phyloP scores from a whole-genome alignment of 2,329 filamentous ascomycete species.

The Ophiosphaerella narmari region DNA sequence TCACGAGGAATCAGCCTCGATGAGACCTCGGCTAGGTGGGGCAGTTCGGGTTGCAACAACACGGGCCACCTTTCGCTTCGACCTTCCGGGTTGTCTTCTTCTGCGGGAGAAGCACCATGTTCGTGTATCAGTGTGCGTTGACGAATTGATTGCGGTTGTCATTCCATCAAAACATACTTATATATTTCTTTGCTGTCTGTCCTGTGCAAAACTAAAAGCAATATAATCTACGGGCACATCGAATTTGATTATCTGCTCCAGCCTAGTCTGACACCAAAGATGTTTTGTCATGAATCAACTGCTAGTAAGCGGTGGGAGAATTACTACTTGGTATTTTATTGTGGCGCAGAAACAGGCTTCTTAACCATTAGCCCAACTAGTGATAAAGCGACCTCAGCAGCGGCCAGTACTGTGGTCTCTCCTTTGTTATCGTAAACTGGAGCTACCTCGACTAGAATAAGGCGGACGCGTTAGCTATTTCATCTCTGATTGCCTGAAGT shows the following conservation, averaged over 20 bases:
- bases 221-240: too few relatives aligned
- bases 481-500: not conserved
- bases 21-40: conserved; percentile 24
- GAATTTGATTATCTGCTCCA: too few relatives aligned
- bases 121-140: too few relatives aligned
- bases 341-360: conserved; percentile 5
- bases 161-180: too few relatives aligned
- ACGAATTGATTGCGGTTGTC: too few relatives aligned
- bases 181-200: too few relatives aligned
- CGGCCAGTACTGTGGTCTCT: conserved; percentile 61
- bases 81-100: not conserved
- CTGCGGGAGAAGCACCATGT: too few relatives aligned
- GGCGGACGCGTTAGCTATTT: too few relatives aligned
- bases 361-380: conserved; percentile 56
- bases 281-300: too few relatives aligned
- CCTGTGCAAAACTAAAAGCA: too few relatives aligned
- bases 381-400: conserved; percentile 59
- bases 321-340: not conserved
- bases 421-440: conserved; percentile 66
- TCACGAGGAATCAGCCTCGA: conserved; percentile 2
- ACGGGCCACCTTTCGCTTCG: conserved; percentile 6
- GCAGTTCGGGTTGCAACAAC: conserved; percentile 13
- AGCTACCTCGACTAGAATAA: conserved; percentile 60
- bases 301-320: too few relatives aligned
- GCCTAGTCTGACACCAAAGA: too few relatives aligned